phyloP scores from a whole-genome alignment of 148 eudicot genomes.

The Vaccinium corymbosum region DNA sequence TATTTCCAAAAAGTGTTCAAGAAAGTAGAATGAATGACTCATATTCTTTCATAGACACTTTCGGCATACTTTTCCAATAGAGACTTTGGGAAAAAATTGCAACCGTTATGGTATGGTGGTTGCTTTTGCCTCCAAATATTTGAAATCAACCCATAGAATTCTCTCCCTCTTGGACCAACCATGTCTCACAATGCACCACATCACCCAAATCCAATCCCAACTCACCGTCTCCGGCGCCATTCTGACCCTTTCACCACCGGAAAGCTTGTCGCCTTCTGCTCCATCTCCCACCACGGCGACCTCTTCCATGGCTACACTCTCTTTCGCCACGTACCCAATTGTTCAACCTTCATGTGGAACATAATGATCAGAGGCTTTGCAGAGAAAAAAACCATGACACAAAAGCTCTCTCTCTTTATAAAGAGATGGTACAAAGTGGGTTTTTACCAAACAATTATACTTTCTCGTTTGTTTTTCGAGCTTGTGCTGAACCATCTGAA shows the following conservation, averaged over 20 bases:
- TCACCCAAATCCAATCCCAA: conserved; percentile 68
- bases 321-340: conserved; percentile 39
- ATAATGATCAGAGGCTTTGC: conserved; percentile 43
- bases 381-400: conserved; percentile 26
- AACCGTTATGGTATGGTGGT: conserved; percentile 24
- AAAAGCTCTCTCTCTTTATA: conserved; percentile 38
- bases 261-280: conserved; percentile 44
- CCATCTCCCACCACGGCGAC: conserved; percentile 22
- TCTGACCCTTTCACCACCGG: conserved; percentile 55
- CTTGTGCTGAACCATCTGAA: conserved; percentile 40
- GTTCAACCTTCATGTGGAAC: conserved; percentile 54
- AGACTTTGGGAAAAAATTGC: background rate
- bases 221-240: conserved; percentile 56
- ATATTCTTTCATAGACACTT: no score
- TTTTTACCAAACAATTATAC: conserved; percentile 62
- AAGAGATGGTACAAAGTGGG: conserved; percentile 41
- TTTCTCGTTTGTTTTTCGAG: conserved; percentile 60
- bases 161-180: conserved; percentile 50
- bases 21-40: no score
- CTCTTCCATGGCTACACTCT: conserved; percentile 39
- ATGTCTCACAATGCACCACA: conserved; percentile 38
- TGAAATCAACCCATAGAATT: conserved; percentile 39
- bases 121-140: conserved; percentile 29
- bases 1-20: no score
- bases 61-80: no score